phyloP scores from a whole-genome alignment of 2,329 filamentous ascomycete genomes.

The Exophiala spinifera region DNA sequence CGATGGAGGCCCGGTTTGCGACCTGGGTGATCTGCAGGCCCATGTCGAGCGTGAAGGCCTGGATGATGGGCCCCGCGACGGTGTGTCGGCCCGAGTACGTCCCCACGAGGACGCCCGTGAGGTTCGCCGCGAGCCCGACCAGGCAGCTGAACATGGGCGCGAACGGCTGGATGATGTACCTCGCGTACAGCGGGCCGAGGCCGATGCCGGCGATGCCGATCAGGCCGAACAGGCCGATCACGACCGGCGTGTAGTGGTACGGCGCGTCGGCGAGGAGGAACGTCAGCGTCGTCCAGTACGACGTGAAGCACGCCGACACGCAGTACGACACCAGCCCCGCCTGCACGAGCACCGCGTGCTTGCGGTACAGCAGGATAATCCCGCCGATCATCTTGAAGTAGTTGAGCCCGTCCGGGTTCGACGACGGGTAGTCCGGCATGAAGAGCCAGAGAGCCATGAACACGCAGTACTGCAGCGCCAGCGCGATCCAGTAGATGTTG shows the following conservation, averaged over 20 bases:
- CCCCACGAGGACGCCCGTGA: slow-evolving; percentile 63
- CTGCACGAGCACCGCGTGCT: slow-evolving; percentile 67
- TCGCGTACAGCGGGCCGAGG: slow-evolving; percentile 66
- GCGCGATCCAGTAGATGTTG: slow-evolving; percentile 73
- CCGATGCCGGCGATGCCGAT: slow-evolving; percentile 70
- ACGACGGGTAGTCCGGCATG: slow-evolving; percentile 77
- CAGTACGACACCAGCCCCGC: slow-evolving; percentile 65
- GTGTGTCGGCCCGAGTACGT: slow-evolving; percentile 65
- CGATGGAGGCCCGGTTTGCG: slow-evolving; percentile 69
- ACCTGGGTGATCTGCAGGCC: slow-evolving; percentile 72
- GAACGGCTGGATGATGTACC: slow-evolving; percentile 62
- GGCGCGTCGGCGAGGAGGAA: slow-evolving; percentile 71
- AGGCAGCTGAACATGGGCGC: slow-evolving; percentile 66
- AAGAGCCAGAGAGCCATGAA: slow-evolving; percentile 64
- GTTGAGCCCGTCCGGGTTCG: slow-evolving; percentile 57
- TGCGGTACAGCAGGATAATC: slow-evolving; percentile 62
- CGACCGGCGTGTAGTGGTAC: slow-evolving; percentile 64
- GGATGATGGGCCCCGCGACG: slow-evolving; percentile 68
- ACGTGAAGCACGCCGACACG: slow-evolving; percentile 60
- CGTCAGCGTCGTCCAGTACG: slow-evolving; percentile 72
- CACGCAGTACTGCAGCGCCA: slow-evolving; percentile 68
- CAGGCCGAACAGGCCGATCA: slow-evolving; percentile 74
- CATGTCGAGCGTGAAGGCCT: slow-evolving; percentile 68
- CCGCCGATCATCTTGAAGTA: slow-evolving; percentile 56
- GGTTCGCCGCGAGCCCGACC: slow-evolving; percentile 56